Conservation (phyloP, 768 basidiomycete genomes). For the Phanerodontia chrysosporium region DNA sequence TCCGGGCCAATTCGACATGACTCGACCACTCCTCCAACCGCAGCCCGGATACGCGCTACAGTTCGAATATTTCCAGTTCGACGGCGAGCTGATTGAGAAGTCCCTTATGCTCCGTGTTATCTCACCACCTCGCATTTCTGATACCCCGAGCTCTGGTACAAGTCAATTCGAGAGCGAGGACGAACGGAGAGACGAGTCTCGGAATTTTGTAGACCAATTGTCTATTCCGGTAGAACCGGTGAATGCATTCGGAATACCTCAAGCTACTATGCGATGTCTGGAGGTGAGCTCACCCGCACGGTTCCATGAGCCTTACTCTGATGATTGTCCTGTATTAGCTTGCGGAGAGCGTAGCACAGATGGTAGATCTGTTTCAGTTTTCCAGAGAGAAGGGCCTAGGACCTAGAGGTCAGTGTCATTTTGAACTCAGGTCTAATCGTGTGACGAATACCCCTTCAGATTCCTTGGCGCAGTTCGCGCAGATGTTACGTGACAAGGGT, state of each 20-base stretch:
- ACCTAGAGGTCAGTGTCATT: slow-evolving; percentile 55
- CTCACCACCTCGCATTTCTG: slow-evolving; percentile 36
- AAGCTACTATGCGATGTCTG: slow-evolving; percentile 85
- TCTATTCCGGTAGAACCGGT: slow-evolving; percentile 80
- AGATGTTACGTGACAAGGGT: slow-evolving; percentile 32
- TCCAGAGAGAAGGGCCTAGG: slow-evolving; percentile 52
- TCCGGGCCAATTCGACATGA: slow-evolving; percentile 12
- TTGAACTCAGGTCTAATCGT: background rate
- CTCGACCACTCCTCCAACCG: slow-evolving; percentile 5
- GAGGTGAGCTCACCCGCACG: slow-evolving; percentile 45
- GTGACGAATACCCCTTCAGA: slow-evolving; percentile 26
- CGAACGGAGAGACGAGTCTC: slow-evolving; percentile 44
- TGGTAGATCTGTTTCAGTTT: slow-evolving; percentile 73
- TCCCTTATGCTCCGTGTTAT: slow-evolving; percentile 66
- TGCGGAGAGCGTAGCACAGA: slow-evolving; percentile 77
- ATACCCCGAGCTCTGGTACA: slow-evolving; percentile 13
- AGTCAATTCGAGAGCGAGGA: slow-evolving; percentile 23
- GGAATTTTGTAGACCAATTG: slow-evolving; percentile 49
- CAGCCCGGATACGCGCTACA: slow-evolving; percentile 38
- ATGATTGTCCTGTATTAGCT: slow-evolving; percentile 38
- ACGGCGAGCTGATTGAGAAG: slow-evolving; percentile 71
- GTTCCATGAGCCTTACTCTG: slow-evolving; percentile 5
- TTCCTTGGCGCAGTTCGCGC: slow-evolving; percentile 38
- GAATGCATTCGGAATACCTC: slow-evolving; percentile 84
- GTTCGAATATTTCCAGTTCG: slow-evolving; percentile 73